phyloP scores from a whole-genome alignment of 2,329 filamentous ascomycete species.

The Ceratocystis harringtonii region DNA sequence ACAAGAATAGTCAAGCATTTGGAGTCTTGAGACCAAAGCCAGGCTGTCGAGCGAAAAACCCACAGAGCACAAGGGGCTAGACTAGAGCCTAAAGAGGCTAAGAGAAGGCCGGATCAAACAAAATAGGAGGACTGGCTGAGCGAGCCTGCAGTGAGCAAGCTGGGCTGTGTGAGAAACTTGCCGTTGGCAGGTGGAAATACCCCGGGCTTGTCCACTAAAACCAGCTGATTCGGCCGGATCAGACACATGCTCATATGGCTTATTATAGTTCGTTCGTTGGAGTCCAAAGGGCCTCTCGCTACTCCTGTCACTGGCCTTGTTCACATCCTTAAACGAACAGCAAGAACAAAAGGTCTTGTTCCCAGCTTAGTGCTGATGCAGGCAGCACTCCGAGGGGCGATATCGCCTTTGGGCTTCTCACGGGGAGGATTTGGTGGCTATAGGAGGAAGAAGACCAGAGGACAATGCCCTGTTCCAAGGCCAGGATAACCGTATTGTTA shows the following conservation, averaged over 20 bases:
- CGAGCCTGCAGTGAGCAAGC: not conserved
- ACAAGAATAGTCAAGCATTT: not conserved
- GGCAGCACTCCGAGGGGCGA: not conserved
- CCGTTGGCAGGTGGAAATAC: not conserved
- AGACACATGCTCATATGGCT: not conserved
- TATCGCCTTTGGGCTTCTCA: not conserved
- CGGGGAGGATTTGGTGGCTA: not conserved
- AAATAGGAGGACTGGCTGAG: not conserved
- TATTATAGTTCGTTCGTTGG: not conserved
- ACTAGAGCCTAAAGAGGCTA: not conserved
- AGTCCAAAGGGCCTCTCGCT: not conserved
- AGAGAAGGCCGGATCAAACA: not conserved
- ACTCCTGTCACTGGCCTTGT: not conserved
- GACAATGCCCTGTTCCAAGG: not conserved
- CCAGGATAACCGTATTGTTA: too few relatives aligned
- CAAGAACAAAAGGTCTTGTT: conserved; percentile 1
- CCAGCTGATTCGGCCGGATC: not conserved
- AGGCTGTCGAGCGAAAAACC: not conserved
- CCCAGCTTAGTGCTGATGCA: not conserved
- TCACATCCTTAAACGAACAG: not conserved
- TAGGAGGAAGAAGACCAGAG: not conserved
- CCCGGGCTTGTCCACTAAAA: not conserved
- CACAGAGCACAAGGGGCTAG: not conserved
- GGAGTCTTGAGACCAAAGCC: not conserved
- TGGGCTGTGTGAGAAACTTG: not conserved